phyloP scores from a whole-genome alignment of 345 rosid species.

The Salix suchowensis region DNA sequence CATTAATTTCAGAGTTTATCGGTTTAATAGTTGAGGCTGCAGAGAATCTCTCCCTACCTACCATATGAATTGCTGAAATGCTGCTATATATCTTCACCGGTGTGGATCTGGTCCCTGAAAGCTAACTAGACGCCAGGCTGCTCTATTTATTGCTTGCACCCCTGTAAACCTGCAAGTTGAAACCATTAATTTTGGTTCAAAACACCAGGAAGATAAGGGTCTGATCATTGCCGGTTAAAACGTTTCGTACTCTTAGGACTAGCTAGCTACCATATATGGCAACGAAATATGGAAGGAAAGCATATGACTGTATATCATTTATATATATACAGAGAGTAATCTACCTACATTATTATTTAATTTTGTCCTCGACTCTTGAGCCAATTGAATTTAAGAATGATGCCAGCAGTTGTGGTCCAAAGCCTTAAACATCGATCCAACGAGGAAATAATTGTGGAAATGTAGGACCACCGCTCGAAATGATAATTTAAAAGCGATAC shows the following conservation, averaged over 20 bases:
- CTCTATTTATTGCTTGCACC: background rate
- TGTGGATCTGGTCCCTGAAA: background rate
- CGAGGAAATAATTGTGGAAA: background rate
- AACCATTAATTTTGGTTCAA: constrained; percentile 4
- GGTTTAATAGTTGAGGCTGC: background rate
- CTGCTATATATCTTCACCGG: background rate
- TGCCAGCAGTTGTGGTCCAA: constrained; percentile 16
- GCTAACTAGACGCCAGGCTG: background rate
- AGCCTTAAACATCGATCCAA: background rate
- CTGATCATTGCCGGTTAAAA: background rate
- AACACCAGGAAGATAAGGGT: background rate
- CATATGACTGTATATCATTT: no score
- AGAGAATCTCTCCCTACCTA: background rate
- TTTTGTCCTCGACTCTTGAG: background rate
- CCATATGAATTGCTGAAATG: background rate
- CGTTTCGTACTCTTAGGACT: background rate
- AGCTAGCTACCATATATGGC: background rate
- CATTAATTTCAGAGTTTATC: background rate
- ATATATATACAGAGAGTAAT: background rate
- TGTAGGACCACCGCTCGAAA: constrained; percentile 12
- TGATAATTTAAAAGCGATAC: constrained; percentile 6
- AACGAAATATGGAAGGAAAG: background rate
- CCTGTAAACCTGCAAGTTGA: background rate
- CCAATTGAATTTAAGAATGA: background rate
- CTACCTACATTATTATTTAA: background rate